Conservation (phyloP, 805 yeast genomes). For the Ogataea ramenticola region DNA sequence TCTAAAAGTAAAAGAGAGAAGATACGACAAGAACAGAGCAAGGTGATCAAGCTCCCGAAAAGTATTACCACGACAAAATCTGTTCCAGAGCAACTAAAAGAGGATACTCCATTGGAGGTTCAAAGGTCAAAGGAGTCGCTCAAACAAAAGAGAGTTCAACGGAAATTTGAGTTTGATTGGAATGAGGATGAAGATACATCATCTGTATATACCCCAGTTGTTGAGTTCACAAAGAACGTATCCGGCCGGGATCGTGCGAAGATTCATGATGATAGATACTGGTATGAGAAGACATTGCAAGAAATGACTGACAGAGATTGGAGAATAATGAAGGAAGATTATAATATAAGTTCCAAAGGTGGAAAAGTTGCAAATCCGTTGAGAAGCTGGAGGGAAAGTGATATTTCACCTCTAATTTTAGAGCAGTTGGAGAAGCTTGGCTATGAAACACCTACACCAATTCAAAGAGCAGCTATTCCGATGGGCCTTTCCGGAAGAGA, state of each 20-base stretch:
- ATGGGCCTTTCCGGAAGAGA: constrained; percentile 53
- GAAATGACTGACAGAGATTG: constrained; percentile 82
- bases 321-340: constrained; percentile 81
- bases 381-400: constrained; percentile 65
- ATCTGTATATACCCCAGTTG: constrained; percentile 33
- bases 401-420: constrained; percentile 35
- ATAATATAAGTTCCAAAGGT: constrained; percentile 51
- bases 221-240: constrained; percentile 8
- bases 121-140: no score
- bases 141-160: constrained; percentile 4
- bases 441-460: constrained; percentile 74
- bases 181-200: constrained; percentile 60
- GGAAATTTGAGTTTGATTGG: constrained; percentile 66
- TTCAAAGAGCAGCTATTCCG: constrained; percentile 86
- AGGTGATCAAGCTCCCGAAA: constrained; percentile 6
- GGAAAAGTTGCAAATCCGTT: constrained; percentile 51
- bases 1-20: constrained; percentile 38
- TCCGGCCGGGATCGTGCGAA: constrained; percentile 17
- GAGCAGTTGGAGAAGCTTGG: constrained; percentile 30
- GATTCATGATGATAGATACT: constrained; percentile 30
- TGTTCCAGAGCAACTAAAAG: no score
- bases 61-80: no score
- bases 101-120: no score
- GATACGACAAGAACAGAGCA: constrained; percentile 12
- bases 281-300: constrained; percentile 60